phyloP scores from a whole-genome alignment of 208 protist species.

The Cochliopodium minus region DNA sequence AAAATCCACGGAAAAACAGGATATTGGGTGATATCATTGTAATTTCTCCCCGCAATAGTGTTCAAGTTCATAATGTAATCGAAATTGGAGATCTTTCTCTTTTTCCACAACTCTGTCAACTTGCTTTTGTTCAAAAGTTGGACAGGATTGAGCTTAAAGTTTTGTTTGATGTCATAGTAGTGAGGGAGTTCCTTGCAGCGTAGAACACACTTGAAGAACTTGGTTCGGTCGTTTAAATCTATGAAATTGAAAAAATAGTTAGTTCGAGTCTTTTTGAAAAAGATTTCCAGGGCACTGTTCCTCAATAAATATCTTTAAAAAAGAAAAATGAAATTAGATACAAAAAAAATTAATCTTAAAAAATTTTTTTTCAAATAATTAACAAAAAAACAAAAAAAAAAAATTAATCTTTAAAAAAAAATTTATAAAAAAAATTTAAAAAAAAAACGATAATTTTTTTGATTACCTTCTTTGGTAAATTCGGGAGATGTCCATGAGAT shows the following conservation, averaged over 20 bases:
- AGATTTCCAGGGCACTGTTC: constrained; percentile 28
- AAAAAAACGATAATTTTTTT: too few species aligned
- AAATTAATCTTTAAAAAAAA: too few species aligned
- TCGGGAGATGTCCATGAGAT: too few species aligned
- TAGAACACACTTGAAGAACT: background rate
- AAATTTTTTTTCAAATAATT: too few species aligned
- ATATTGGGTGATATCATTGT: constrained; percentile 74
- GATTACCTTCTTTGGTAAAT: too few species aligned
- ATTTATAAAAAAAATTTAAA: too few species aligned
- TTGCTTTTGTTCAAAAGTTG: constrained; percentile 8
- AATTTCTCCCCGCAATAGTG: constrained; percentile 53
- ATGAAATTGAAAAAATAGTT: constrained; percentile 24
- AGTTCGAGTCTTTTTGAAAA: constrained; percentile 20
- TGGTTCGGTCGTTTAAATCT: too few species aligned
- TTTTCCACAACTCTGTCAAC: constrained; percentile 50
- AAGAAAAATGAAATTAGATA: too few species aligned
- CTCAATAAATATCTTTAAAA: constrained; percentile 29
- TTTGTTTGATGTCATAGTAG: background rate
- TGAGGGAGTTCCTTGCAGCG: background rate
- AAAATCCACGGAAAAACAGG: constrained; percentile 83
- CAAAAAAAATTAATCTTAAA: too few species aligned
- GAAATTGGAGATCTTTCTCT: constrained; percentile 66
- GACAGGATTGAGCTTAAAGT: background rate
- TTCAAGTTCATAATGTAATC: constrained; percentile 79
- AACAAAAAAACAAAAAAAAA: background rate